Evolutionary conservation across 1,284 basidiomycete genomes (phyloP).

Genomic region (Taiwanofungus camphoratus): DNA sequence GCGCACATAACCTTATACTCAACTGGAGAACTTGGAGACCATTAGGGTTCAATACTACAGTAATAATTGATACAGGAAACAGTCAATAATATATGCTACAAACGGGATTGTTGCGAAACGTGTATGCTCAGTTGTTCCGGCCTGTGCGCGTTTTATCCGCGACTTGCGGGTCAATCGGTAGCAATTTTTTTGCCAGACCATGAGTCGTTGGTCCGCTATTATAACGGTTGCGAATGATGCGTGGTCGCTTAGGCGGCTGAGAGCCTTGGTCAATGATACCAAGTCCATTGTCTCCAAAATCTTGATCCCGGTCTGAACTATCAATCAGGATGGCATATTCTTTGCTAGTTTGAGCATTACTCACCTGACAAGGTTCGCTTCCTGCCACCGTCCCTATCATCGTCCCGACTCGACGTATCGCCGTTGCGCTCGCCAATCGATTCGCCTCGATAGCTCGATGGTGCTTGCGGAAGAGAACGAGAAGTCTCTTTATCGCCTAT

Average conservation of each 20-base stretch:
- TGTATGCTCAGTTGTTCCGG: slow-evolving; percentile 39
- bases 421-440: slow-evolving; percentile 12
- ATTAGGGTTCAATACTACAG: slow-evolving; percentile 9
- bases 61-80: slow-evolving; percentile 16
- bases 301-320: slow-evolving; percentile 46
- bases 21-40: background rate
- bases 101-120: slow-evolving; percentile 2
- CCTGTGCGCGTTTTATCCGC: slow-evolving; percentile 45
- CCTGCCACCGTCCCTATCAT: slow-evolving; percentile 54
- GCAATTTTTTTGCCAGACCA: slow-evolving; percentile 48
- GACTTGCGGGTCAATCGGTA: slow-evolving; percentile 57
- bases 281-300: slow-evolving; percentile 28
- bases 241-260: slow-evolving; percentile 31
- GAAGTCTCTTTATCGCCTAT: slow-evolving; percentile 55
- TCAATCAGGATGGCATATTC: background rate
- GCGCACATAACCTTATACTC: slow-evolving; percentile 11
- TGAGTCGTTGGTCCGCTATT: slow-evolving; percentile 20
- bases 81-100: slow-evolving; percentile 22
- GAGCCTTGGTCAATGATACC: slow-evolving; percentile 18
- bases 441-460: slow-evolving; percentile 38
- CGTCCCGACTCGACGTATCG: slow-evolving; percentile 32
- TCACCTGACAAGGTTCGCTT: slow-evolving; percentile 66
- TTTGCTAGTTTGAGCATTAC: slow-evolving; percentile 16
- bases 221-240: slow-evolving; percentile 41
- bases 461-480: slow-evolving; percentile 33